These are phyloP conservation scores for Spathaspora boniae DNA, from an alignment of 805 yeast genomes.

Conservation along the genomic window DNA sequence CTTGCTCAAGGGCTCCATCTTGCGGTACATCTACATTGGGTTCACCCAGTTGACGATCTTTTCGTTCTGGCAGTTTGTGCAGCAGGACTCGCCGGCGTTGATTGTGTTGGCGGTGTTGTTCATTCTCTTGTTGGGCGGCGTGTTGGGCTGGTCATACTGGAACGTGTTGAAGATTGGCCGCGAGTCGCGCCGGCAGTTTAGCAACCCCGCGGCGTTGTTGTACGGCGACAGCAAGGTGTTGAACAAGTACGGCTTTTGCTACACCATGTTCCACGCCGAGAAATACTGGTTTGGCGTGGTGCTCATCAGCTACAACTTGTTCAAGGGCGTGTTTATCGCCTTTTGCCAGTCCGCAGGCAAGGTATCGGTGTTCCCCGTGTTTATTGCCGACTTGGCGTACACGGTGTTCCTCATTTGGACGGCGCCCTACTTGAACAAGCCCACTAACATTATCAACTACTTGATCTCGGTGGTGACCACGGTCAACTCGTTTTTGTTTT, in stretches of 20 bases:
- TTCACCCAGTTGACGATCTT: constrained; percentile 77
- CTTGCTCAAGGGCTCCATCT: constrained; percentile 72
- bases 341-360: constrained; percentile 80
- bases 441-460: constrained; percentile 76
- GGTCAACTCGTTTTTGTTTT: constrained; percentile 76
- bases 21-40: constrained; percentile 79
- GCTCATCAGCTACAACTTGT: constrained; percentile 53
- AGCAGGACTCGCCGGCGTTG: constrained; percentile 82
- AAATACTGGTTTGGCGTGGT: constrained; percentile 82
- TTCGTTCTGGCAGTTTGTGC: constrained; percentile 84
- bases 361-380: constrained; percentile 73
- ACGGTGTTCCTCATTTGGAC: constrained; percentile 58
- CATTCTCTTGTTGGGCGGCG: constrained; percentile 55
- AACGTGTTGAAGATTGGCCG: constrained; percentile 64
- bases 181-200: constrained; percentile 53
- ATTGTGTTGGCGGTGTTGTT: constrained; percentile 76
- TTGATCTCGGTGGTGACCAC: constrained; percentile 68
- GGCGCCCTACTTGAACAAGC: constrained; percentile 76
- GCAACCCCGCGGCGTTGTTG: constrained; percentile 83
- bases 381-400: constrained; percentile 71
- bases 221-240: constrained; percentile 74
- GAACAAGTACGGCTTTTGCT: constrained; percentile 81
- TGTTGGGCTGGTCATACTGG: constrained; percentile 63
- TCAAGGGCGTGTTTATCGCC: constrained; percentile 71
- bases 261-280: constrained; percentile 81